phyloP scores from a whole-genome alignment of 805 yeast species.

The Yarrowia sp. region DNA sequence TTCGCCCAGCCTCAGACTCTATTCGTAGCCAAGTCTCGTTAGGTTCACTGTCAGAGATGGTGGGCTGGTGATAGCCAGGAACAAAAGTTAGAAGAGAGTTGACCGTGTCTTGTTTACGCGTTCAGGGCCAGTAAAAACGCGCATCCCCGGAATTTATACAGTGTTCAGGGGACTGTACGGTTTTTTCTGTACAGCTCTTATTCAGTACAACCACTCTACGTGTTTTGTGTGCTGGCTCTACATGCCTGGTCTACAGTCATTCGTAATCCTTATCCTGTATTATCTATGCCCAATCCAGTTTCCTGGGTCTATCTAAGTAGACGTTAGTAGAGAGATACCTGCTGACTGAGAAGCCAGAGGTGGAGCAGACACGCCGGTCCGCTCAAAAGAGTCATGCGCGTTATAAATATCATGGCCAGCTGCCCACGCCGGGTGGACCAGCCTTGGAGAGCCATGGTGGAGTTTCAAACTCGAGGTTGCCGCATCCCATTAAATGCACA shows the following conservation, averaged over 20 bases:
- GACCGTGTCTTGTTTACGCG: constrained; percentile 20
- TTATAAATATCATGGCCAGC: constrained; percentile 25
- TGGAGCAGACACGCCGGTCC: constrained; percentile 53
- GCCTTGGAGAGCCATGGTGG: constrained; percentile 7
- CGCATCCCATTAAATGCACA: constrained; percentile 17
- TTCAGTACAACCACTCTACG: neutral
- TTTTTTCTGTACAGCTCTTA: neutral
- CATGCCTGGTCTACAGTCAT: no score
- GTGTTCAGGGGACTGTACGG: neutral
- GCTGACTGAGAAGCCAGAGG: constrained; percentile 44
- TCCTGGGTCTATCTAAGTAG: constrained; percentile 37
- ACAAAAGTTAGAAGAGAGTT: constrained; percentile 21
- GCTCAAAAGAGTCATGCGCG: constrained; percentile 48
- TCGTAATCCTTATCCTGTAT: constrained; percentile 14
- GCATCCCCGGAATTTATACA: constrained; percentile 9
- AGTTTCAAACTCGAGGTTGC: constrained; percentile 14
- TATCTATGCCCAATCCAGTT: constrained; percentile 36
- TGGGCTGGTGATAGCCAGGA: constrained; percentile 23
- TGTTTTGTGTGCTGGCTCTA: no score
- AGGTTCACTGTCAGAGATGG: constrained; percentile 5
- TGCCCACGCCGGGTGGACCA: neutral
- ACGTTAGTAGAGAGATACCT: constrained; percentile 34
- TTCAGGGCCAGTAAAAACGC: neutral
- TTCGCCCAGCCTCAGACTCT: neutral
- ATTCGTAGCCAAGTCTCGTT: neutral